phyloP scores from a whole-genome alignment of 768 basidiomycete species.

The Serendipita sp. region DNA sequence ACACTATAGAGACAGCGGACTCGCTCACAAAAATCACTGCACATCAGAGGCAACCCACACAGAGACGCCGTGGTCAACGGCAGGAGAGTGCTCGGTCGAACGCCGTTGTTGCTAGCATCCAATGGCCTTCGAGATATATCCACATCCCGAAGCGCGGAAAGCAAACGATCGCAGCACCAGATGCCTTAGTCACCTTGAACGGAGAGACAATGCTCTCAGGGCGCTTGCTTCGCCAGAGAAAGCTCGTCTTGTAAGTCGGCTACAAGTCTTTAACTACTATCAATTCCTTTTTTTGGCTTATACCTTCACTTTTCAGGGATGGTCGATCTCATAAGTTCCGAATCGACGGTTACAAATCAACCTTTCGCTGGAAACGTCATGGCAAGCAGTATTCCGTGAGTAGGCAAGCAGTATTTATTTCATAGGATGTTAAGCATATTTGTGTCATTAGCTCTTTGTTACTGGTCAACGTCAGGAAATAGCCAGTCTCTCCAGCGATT shows the following conservation, averaged over 20 bases:
- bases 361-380: neutral
- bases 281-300: neutral
- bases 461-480: neutral
- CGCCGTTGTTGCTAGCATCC: neutral
- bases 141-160: neutral
- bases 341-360: slow-evolving; percentile 5
- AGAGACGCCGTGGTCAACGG: neutral
- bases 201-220: neutral
- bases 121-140: neutral
- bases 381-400: neutral
- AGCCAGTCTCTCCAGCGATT: neutral
- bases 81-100: neutral
- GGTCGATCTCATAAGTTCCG: neutral
- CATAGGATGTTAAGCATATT: too few relatives aligned
- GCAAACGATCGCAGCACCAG: neutral
- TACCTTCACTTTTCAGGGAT: neutral
- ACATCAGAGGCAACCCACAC: neutral
- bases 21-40: neutral
- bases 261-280: neutral
- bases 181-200: slow-evolving; percentile 2
- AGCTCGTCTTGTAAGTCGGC: neutral
- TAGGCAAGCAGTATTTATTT: too few relatives aligned
- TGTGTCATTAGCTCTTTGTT: neutral
- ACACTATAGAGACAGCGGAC: slow-evolving; percentile 3
- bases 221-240: neutral